Evolutionary conservation across 176 grass and related monocot species (phyloP), one percentile per base, ranked within the genome.

Genomic region (Eremochloa ophiuroides): DNA sequence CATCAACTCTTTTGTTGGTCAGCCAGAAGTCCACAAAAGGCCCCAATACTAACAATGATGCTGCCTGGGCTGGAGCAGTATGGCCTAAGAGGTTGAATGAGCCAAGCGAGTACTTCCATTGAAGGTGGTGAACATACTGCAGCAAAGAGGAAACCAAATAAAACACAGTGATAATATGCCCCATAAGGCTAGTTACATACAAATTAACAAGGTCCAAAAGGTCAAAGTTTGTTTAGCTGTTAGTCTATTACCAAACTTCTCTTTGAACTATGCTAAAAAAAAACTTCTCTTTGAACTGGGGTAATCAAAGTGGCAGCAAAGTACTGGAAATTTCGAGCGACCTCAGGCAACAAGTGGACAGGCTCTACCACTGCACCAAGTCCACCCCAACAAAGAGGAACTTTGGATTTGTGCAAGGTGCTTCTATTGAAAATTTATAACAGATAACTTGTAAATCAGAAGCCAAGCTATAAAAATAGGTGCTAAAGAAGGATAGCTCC

Each of bases 61-160:
- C 80, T 75, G 86, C 86, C 48, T 91, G 89, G 43, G 72, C 85
- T 66, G 89, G 89, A 80, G 89, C 89, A n/a, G 89, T 91, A 63
- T 91, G 89, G 2, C 89, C 83, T 77, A 91, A 59, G 65, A 91
- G 80, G 67, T 84, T 81, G 75, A 91, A 91, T 22, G 85, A 91
- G 35, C 83, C 61, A 33, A 91, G 81, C 4, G 89, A 85, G 56
- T 91, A 91, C 42, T 91, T 91, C 51, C 82, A 72, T 69, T 87
- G 89, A 80, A 91, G 85, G 69, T 83, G 79, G 80, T 91, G 89
- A 73, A 91, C 84, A 81, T 87, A 87, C 89, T 91, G 79, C 74
- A 87, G n/a, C 6, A 17, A 28, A 67, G 53, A 80, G 66, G 35
- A 40, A 25, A 71, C 11, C 10, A 73, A 66, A 86, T 66, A 30